Percentiles rank a stretch among this genome's conserved stretches.
phyloP scores from a whole-genome alignment of 805 yeast species.

The Metschnikowia corniflorae region DNA sequence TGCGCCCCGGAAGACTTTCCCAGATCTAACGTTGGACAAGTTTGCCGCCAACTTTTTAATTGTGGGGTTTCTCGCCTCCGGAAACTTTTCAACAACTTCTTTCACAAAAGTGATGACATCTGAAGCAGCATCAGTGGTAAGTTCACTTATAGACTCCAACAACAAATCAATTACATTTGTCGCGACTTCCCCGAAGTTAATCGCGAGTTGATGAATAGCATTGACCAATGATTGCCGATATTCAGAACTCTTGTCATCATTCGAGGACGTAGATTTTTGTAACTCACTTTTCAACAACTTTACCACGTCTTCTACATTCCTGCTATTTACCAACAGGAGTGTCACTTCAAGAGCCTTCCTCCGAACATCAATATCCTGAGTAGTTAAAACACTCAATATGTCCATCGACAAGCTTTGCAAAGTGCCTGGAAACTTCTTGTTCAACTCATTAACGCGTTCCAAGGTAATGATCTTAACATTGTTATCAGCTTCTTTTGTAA shows the following conservation, averaged over 20 bases:
- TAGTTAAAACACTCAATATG: constrained; percentile 76
- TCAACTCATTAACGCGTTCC: constrained; percentile 77
- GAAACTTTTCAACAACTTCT: constrained; percentile 90
- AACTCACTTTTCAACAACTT: constrained; percentile 90
- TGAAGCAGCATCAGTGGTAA: constrained; percentile 79
- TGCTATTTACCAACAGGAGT: constrained; percentile 72
- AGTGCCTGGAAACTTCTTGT: constrained; percentile 71
- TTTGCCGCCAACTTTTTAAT: constrained; percentile 58
- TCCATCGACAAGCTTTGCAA: constrained; percentile 83
- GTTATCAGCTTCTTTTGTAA: constrained; percentile 90
- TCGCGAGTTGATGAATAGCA: constrained; percentile 86
- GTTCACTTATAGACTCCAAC: constrained; percentile 80
- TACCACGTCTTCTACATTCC: constrained; percentile 92
- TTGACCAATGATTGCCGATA: constrained; percentile 86
- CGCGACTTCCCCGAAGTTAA: constrained; percentile 86
- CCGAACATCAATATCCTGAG: constrained; percentile 90
- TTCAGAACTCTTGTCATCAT: constrained; percentile 78
- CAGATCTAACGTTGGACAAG: constrained; percentile 69
- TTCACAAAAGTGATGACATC: constrained; percentile 91
- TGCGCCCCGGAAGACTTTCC: constrained; percentile 89
- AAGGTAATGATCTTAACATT: constrained; percentile 90
- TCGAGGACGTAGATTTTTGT: constrained; percentile 62
- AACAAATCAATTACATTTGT: constrained; percentile 84
- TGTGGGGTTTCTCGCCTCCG: constrained; percentile 66
- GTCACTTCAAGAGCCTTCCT: constrained; percentile 81